Percentiles rank a stretch among this genome's conserved stretches.
Conservation (phyloP, 2,329 filamentous ascomycete species). For the Cladophialophora psammophila region DNA sequence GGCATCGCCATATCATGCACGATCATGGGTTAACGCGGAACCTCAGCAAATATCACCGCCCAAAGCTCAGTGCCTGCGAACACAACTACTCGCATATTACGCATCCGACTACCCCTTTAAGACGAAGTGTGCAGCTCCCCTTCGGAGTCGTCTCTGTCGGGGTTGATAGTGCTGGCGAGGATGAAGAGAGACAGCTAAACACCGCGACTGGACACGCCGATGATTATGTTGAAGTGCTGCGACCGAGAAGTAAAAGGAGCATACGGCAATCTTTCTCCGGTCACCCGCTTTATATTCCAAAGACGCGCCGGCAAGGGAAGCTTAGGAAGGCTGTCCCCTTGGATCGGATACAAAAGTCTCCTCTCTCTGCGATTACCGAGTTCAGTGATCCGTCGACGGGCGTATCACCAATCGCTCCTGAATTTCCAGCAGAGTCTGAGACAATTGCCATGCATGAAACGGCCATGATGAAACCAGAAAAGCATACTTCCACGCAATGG, state of each 20-base stretch:
- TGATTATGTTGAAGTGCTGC: constrained; percentile 41
- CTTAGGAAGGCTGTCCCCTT: constrained; percentile 42
- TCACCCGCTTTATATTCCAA: constrained; percentile 46
- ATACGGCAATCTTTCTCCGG: constrained; percentile 41
- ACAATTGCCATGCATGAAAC: constrained; percentile 22
- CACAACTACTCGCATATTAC: constrained; percentile 36
- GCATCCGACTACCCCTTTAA: constrained; percentile 25
- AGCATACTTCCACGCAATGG: constrained; percentile 43
- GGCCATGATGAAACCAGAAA: constrained; percentile 25
- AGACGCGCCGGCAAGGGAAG: constrained; percentile 45
- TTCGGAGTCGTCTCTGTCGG: constrained; percentile 24
- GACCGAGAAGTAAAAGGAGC: constrained; percentile 22
- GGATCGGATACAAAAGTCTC: constrained; percentile 44
- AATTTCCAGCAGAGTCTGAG: constrained; percentile 45
- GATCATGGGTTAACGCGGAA: constrained; percentile 28
- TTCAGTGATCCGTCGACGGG: constrained; percentile 40
- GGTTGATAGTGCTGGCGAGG: constrained; percentile 10
- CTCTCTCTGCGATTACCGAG: constrained; percentile 45
- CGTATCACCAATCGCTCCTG: constrained; percentile 44
- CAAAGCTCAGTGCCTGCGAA: constrained; percentile 36
- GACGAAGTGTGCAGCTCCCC: constrained; percentile 33
- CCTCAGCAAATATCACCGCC: constrained; percentile 34
- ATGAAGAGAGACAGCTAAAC: constrained; percentile 31
- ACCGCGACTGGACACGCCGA: constrained; percentile 37
- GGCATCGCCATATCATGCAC: constrained; percentile 28